These are phyloP conservation scores for Lumnitzera littorea DNA, from an alignment of 345 rosid genomes.

Conservation along the genomic window DNA sequence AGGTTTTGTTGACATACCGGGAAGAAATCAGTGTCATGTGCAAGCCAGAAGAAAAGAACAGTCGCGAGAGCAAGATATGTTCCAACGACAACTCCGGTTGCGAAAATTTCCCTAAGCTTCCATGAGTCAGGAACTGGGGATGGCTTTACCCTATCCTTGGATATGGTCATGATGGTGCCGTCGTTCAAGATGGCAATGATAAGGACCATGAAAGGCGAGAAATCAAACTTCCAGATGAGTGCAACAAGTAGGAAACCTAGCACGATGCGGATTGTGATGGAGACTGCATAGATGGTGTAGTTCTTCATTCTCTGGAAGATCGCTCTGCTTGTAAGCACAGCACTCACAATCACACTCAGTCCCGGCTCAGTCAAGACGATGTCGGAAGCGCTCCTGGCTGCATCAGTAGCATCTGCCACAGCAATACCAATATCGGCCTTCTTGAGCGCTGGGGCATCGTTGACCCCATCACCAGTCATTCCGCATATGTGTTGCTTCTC, in stretches of 20 bases:
- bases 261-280: conserved; percentile 36
- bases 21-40: conserved; percentile 24
- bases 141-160: conserved; percentile 35
- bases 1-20: conserved; percentile 9
- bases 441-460: conserved; percentile 32
- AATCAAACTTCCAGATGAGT: conserved; percentile 28
- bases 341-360: conserved; percentile 28
- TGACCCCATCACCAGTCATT: conserved; percentile 38
- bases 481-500: conserved; percentile 33
- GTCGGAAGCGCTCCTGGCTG: conserved; percentile 30
- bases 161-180: conserved; percentile 36
- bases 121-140: conserved; percentile 31
- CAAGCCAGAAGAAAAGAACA: conserved; percentile 28
- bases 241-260: conserved; percentile 29
- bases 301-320: conserved; percentile 39
- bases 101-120: conserved; percentile 35
- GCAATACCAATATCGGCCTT: conserved; percentile 36
- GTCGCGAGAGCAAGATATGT: conserved; percentile 26
- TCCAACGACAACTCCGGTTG: conserved; percentile 26
- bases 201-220: conserved; percentile 37
- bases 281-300: conserved; percentile 34
- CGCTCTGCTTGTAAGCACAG: conserved; percentile 32
- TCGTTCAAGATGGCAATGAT: conserved; percentile 36
- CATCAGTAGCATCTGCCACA: conserved; percentile 32
- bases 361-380: conserved; percentile 33